Evolutionary conservation across 2,329 filamentous ascomycete species (phyloP), one percentile per base, ranked within the genome.

Genomic region (Alternaria gaisen): DNA sequence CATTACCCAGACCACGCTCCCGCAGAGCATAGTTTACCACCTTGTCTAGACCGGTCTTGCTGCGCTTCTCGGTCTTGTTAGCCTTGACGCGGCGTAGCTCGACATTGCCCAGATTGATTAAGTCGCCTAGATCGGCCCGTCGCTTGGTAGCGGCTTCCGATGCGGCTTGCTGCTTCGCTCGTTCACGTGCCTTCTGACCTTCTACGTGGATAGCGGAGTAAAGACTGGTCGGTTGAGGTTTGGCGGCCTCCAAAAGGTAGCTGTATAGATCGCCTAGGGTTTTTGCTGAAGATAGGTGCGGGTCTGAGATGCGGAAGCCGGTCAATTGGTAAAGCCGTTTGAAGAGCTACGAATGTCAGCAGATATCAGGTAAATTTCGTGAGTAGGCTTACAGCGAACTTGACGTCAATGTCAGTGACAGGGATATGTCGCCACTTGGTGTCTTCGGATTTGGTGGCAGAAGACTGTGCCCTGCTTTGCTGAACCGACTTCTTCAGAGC

Each of bases 251-350:
- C 56, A 72, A 72, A 56, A 82, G 72, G 28, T 73, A 67, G 24
- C 71, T 63, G 61, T 79, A 80, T 14, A 83, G 69, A 44, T 78
- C 75, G 26, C 68, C 71, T 16, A 82, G 72, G 11, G 77, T 80
- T 26, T 65, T 66, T 55, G 75, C 63, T 16, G 69, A 66, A 43
- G 76, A 71, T 22, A 96, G 85, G 67, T 86, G 85, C 47, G 87
- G 83, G 79, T 97, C 94, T 16, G 91, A 84, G 66, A 97, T 83
- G 60, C 87, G 86, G 63, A 89, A 87, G 62, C 92, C 92, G n/a
- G 90, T 94, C 61, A 97, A 84, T 77, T 95, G 91, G 77, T 90
- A 88, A 63, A 93, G 82, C 60, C 92, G 90, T 81, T 97, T 97
- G 72, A 89, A 82, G 66, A 95, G 85, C 94, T 97, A 68, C 22